Base-by-base conservation (phyloP, 1,139 yeast species). In the Candida gigantensis region DNA sequence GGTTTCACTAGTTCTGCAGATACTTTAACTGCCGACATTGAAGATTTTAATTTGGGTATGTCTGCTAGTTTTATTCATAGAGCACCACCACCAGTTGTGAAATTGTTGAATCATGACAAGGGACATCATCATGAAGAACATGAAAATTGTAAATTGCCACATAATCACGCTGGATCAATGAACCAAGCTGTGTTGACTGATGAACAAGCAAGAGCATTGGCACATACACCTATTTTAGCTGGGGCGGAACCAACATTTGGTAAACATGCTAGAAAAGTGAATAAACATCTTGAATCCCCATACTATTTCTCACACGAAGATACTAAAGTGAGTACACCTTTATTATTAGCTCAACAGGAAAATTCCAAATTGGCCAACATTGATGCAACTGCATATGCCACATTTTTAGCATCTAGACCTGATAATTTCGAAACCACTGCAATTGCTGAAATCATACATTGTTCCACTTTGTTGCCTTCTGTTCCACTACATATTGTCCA, bases 401-500 rank as follows among this genome's bases (percentile, higher is more conserved):
- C 94, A 2, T 90, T 84, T 55, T 66, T 90, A 44, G 81, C 85
- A 1, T 86, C 96, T 6, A 72, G 97, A 50, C 97, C 97, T 0
- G 96, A 89, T 56, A 68, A 77, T 24, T 86, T 87, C 55, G 97
- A 90, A 58, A 81, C 86, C 24, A 81, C 84, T 21, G 97, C 97
- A 6, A 83, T 90, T 45, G 69, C 77, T 7, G 79, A 81, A 40
- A 76, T 90, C 45, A 77, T 88, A 44, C 61, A 72, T 32, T 79
- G 88, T 44, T 78, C 88, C 25, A 65, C 69, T 28, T 61, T 68
- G 35, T 60, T 67, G 20, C 92, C 94, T n/a, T 60, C 70, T 2
- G 81, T 84, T 2, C 84, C 84, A 14, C 66, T 87, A 34, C 97
- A 90, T 58, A 84, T 90, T 41, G 97, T 89, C 18, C 97, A 90